Evolutionary conservation across 176 grass and related monocot species (phyloP), one percentile per base, ranked within the genome.

Genomic region (Rhynchospora breviuscula): DNA sequence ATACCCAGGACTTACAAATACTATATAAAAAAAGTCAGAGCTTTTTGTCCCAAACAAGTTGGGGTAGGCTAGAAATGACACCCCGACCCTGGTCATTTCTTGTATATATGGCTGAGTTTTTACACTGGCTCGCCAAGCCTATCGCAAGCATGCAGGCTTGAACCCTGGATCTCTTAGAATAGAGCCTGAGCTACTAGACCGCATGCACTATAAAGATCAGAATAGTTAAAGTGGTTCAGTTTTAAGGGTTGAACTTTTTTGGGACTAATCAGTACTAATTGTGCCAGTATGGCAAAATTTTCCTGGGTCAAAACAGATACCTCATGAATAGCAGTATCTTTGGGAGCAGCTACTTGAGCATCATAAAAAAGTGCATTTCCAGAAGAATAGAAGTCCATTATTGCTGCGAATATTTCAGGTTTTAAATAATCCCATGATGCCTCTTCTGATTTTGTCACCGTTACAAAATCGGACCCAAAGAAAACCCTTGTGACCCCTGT

Each of bases 321-420:
- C 91, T 99, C 96, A 21, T 95, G 83, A 83, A 95, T 95, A 19
- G 96, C 85, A 63, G 96, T 93, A 85, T 95, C 93, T 91, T 89
- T 99, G 44, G 93, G 88, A 82, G 91, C 84, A 78, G 93, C 83
- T 65, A 83, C 47, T 88, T 85, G 91, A 77, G 93, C 81, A 61
- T 95, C 96, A 59, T 90, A 77, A 83, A 99, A 99, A 83, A 99
- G 83, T 83, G 91, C 35, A 72, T 99, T 89, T 48, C 93, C 91
- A 85, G 96, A 99, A 84, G 91, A 89, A 86, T 95, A 95, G 51
- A 99, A 99, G 62, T 99, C 93, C 96, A 99, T 95, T 80, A 99
- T 95, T 5, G 58, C 93, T 25, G 91, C 96, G 83, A 95, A 99
- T 67, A 99, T 78, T 84, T 93, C 91, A 85, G 93, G 93, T 8